Conservation (phyloP, 441 rosid species). For the Croton setiger region DNA sequence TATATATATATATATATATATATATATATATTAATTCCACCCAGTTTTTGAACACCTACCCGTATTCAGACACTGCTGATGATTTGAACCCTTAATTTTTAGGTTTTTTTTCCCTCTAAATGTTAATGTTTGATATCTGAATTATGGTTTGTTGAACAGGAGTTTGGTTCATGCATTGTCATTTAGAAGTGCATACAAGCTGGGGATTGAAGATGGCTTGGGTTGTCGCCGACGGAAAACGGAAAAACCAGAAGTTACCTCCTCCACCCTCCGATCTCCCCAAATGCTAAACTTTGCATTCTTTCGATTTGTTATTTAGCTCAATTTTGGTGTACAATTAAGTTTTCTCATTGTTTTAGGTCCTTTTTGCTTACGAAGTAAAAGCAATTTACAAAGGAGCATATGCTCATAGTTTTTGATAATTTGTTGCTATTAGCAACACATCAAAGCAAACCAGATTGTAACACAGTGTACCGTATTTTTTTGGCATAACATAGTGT, state of each 20-base stretch:
- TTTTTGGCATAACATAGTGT: too few species aligned
- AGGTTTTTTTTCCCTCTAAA: too few species aligned
- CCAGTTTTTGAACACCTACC: too few species aligned
- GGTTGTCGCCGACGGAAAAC: slow-evolving; percentile 39
- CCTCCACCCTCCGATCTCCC: slow-evolving; percentile 51
- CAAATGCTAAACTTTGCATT: slow-evolving; percentile 30
- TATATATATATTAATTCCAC: too few species aligned
- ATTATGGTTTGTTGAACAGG: slow-evolving; percentile 15
- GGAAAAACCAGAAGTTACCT: slow-evolving; percentile 33
- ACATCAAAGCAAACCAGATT: too few species aligned
- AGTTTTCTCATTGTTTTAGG: neutral
- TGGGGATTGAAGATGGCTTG: slow-evolving; percentile 54
- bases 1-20: too few species aligned
- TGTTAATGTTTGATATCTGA: neutral
- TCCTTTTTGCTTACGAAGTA: neutral
- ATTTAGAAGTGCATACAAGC: slow-evolving; percentile 39
- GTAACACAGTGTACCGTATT: too few species aligned
- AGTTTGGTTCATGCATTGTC: slow-evolving; percentile 53
- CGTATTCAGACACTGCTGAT: too few species aligned
- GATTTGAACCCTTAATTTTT: too few species aligned
- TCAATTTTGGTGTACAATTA: too few species aligned
- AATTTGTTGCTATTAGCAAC: neutral
- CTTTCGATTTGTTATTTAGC: too few species aligned
- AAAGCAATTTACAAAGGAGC: too few species aligned
- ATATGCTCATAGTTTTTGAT: neutral